These are phyloP conservation scores for Rosa chinensis DNA, from an alignment of 306 rosid species.

Conservation along the genomic window DNA sequence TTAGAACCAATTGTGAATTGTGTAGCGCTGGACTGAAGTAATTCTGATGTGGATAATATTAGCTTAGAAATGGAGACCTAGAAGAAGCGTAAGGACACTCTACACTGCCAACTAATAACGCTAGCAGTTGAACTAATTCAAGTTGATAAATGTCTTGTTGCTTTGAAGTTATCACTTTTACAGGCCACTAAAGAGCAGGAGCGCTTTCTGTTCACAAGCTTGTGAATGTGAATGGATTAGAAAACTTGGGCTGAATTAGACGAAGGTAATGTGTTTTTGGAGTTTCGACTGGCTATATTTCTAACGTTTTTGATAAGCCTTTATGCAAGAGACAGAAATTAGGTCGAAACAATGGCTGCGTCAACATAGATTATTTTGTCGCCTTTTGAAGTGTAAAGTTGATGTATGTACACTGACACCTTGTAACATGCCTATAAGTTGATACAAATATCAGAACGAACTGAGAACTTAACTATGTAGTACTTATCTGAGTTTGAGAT, in stretches of 20 bases:
- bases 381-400: no score
- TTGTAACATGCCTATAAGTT: no score
- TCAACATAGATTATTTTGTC: no score
- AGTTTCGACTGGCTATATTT: neutral
- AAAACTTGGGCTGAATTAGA: neutral
- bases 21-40: neutral
- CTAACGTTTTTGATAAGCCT: no score
- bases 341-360: no score
- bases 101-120: conserved; percentile 8
- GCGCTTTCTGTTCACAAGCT: neutral
- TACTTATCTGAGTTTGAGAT: no score
- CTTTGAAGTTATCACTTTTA: neutral
- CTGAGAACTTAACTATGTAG: no score
- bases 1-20: no score
- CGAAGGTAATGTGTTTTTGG: neutral
- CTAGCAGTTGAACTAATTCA: neutral
- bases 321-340: no score
- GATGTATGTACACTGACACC: no score
- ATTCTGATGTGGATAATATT: neutral
- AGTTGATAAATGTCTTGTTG: neutral
- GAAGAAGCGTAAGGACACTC: neutral
- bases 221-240: neutral
- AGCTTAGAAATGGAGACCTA: neutral
- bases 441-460: no score
- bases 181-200: neutral